These are phyloP conservation scores for Ceratocystis albifundus DNA, from an alignment of 2,329 filamentous ascomycete species.

Conservation along the genomic window DNA sequence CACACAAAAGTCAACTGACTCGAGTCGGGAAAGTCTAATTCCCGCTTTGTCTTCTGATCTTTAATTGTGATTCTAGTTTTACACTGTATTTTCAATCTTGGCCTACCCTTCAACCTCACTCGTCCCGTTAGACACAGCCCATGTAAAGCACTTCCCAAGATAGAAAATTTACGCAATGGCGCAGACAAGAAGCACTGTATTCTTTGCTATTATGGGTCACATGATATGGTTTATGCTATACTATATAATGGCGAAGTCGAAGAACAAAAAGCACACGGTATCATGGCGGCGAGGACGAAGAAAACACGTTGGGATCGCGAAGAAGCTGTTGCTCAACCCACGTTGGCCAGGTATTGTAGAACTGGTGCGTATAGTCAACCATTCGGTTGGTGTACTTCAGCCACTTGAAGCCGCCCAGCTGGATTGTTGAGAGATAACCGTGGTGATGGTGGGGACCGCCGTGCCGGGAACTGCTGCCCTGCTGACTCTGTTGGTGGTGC, in stretches of 20 bases:
- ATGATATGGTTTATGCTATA: neutral
- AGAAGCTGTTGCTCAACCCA: slow-evolving; percentile 45
- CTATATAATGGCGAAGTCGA: neutral
- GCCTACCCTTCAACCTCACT: too few relatives aligned
- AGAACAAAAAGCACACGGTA: too few relatives aligned
- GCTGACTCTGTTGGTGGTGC: neutral
- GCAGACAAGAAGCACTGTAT: neutral
- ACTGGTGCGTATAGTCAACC: slow-evolving; percentile 35
- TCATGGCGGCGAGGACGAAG: slow-evolving; percentile 25
- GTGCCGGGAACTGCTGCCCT: neutral
- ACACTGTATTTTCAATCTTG: neutral
- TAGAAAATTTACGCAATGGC: too few relatives aligned
- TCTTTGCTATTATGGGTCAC: neutral
- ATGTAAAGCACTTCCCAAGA: too few relatives aligned
- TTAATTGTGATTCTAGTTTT: neutral
- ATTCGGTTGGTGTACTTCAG: slow-evolving; percentile 40
- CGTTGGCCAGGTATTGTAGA: slow-evolving; percentile 42
- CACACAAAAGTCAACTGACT: neutral
- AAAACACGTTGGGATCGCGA: slow-evolving; percentile 37
- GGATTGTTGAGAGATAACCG: slow-evolving; percentile 24
- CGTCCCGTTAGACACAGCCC: too few relatives aligned
- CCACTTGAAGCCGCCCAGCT: slow-evolving; percentile 40
- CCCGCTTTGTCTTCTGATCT: too few relatives aligned
- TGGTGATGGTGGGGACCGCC: neutral
- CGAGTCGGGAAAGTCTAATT: too few relatives aligned